Percentiles rank a stretch among this genome's conserved stretches.
These are phyloP conservation scores for Houttuynia cordata DNA, from an alignment of 164 flowering plant species.

Conservation along the genomic window DNA sequence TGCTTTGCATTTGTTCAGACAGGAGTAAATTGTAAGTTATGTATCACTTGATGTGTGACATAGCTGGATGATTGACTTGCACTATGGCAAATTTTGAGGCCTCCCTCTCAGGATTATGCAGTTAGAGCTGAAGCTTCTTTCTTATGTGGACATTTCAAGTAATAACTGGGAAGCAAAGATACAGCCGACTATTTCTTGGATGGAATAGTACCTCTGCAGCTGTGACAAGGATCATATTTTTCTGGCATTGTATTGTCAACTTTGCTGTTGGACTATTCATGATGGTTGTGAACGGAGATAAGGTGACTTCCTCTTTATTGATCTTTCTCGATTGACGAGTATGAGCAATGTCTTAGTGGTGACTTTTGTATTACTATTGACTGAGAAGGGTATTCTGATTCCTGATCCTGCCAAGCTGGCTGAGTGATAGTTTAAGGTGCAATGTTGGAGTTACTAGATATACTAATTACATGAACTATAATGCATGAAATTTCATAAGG, in stretches of 20 bases:
- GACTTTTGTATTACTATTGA: too few relatives aligned
- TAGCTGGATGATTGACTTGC: neutral
- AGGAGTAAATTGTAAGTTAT: slow-evolving; percentile 2
- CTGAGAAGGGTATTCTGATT: too few relatives aligned
- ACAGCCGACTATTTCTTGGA: slow-evolving; percentile 34
- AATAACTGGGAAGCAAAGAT: slow-evolving; percentile 24
- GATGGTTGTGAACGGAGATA: slow-evolving; percentile 51
- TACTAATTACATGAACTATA: too few relatives aligned
- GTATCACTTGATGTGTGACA: neutral
- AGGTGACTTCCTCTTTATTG: too few relatives aligned
- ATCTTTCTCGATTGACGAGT: too few relatives aligned
- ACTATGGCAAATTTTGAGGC: neutral
- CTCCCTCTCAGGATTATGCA: neutral
- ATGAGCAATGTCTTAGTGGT: too few relatives aligned
- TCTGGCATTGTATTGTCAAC: slow-evolving; percentile 43
- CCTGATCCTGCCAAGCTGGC: too few relatives aligned
- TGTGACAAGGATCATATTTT: slow-evolving; percentile 73
- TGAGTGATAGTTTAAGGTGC: too few relatives aligned
- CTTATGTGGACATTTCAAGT: neutral
- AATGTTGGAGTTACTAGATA: too few relatives aligned
- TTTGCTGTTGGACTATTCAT: slow-evolving; percentile 49
- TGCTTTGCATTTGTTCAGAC: slow-evolving; percentile 12
- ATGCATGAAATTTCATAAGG: too few relatives aligned
- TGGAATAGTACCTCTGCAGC: slow-evolving; percentile 54
- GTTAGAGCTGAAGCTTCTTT: neutral